Conservation (phyloP, 2,329 filamentous ascomycete genomes). For the Aureobasidium uvarum region DNA sequence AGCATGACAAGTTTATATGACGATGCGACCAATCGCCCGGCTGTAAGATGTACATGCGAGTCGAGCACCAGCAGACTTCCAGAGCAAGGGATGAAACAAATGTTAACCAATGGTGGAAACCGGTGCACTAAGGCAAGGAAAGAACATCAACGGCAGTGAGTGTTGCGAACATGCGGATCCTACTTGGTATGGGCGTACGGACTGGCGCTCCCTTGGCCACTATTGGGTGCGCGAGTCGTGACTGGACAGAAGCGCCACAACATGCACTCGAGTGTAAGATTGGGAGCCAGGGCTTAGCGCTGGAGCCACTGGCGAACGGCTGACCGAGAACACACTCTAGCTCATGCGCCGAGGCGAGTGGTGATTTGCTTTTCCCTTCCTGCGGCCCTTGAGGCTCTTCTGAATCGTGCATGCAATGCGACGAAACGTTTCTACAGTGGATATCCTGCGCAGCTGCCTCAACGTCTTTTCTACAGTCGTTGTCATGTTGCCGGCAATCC, state of each 20-base stretch:
- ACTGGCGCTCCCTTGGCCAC: slow-evolving; percentile 1
- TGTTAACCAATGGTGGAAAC: slow-evolving; percentile 26
- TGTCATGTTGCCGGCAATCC: background rate
- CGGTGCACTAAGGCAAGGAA: slow-evolving; percentile 27
- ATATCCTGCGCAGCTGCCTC: background rate
- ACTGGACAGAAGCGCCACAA: slow-evolving; percentile 25
- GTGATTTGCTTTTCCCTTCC: slow-evolving; percentile 25
- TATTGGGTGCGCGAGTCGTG: slow-evolving; percentile 25
- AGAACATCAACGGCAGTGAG: background rate
- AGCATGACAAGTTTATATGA: slow-evolving; percentile 15
- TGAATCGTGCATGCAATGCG: slow-evolving; percentile 15
- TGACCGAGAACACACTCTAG: slow-evolving; percentile 27
- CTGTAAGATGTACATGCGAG: slow-evolving; percentile 16
- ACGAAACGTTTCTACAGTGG: slow-evolving; percentile 6
- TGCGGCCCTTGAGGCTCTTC: slow-evolving; percentile 21
- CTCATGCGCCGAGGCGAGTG: slow-evolving; percentile 30
- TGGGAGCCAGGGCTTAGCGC: slow-evolving; percentile 26
- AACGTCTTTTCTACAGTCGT: background rate
- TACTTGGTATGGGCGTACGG: slow-evolving; percentile 7
- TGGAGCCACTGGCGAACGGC: slow-evolving; percentile 24
- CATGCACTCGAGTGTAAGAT: slow-evolving; percentile 23
- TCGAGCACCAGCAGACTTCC: slow-evolving; percentile 16
- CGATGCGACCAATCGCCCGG: slow-evolving; percentile 3
- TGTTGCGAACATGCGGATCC: slow-evolving; percentile 24
- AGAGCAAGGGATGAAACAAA: slow-evolving; percentile 39